Percentiles rank a stretch among this genome's conserved stretches.
Evolutionary conservation across 345 rosid species (phyloP).

Genomic region (Gossypium ekmanianum): DNA sequence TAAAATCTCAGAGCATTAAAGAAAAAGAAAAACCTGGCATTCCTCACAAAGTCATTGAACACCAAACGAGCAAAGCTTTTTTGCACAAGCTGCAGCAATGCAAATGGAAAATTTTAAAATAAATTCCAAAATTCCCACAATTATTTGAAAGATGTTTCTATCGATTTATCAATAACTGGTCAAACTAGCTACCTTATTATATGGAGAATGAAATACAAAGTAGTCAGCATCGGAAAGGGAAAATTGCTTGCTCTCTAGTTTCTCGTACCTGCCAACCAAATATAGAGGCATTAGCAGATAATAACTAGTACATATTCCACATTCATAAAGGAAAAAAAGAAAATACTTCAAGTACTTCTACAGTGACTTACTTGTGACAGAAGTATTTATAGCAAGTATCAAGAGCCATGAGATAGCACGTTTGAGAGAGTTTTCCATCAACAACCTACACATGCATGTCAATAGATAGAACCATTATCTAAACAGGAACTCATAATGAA

Average conservation of each 20-base stretch:
- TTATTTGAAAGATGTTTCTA: neutral
- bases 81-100: conserved; percentile 85
- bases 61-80: conserved; percentile 94
- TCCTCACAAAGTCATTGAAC: conserved; percentile 75
- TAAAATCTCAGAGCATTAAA: conserved; percentile 6
- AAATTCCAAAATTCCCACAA: neutral
- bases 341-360: neutral
- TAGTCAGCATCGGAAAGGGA: conserved; percentile 75
- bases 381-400: conserved; percentile 84
- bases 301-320: conserved; percentile 7
- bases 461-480: conserved; percentile 9
- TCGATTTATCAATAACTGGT: neutral
- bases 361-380: conserved; percentile 66
- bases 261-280: conserved; percentile 62
- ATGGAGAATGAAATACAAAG: conserved; percentile 94
- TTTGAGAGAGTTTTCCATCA: conserved; percentile 98
- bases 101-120: conserved; percentile 18
- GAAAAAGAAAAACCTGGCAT: conserved; percentile 60
- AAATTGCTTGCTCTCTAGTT: conserved; percentile 75
- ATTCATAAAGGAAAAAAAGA: conserved; percentile 6
- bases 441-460: conserved; percentile 62
- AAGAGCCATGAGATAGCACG: conserved; percentile 97
- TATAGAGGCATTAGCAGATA: conserved; percentile 11
- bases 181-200: conserved; percentile 69
- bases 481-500: neutral